phyloP scores from a whole-genome alignment of 768 basidiomycete species.

The Russula vinacea region DNA sequence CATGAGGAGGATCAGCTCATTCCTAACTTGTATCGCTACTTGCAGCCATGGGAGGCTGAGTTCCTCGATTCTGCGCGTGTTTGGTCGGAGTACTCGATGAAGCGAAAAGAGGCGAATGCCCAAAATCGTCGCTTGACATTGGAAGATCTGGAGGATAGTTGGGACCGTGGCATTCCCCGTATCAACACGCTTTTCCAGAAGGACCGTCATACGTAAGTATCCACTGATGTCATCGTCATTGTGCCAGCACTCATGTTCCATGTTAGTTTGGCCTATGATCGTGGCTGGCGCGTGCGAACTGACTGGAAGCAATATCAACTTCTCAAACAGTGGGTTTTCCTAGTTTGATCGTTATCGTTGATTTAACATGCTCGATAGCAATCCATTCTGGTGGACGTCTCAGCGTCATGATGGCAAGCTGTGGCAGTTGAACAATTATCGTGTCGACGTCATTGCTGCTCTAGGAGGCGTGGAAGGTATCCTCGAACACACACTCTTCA shows the following conservation, averaged over 20 bases:
- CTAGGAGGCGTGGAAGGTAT: constrained; percentile 96
- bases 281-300: constrained; percentile 96
- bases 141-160: constrained; percentile 97
- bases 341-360: background rate
- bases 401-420: constrained; percentile 95
- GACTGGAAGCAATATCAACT: constrained; percentile 98
- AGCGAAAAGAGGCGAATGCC: constrained; percentile 98
- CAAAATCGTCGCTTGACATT: constrained; percentile 95
- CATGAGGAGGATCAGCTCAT: constrained; percentile 94
- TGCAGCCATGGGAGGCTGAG: constrained; percentile 97
- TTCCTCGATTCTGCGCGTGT: constrained; percentile 98
- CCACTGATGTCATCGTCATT: constrained; percentile 13
- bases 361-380: constrained; percentile 46
- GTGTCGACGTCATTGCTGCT: constrained; percentile 98
- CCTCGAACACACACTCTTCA: constrained; percentile 94
- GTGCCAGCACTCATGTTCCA: constrained; percentile 12
- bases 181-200: constrained; percentile 99
- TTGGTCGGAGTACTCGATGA: constrained; percentile 99
- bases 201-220: constrained; percentile 80
- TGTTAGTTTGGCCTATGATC: constrained; percentile 86
- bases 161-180: constrained; percentile 97
- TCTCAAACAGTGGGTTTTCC: constrained; percentile 69
- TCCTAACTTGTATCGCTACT: constrained; percentile 94
- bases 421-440: constrained; percentile 97
- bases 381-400: constrained; percentile 99